Evolutionary conservation across 1,284 basidiomycete species (phyloP), one percentile per base, ranked within the genome.

Genomic region (Gymnopus androsaceus): DNA sequence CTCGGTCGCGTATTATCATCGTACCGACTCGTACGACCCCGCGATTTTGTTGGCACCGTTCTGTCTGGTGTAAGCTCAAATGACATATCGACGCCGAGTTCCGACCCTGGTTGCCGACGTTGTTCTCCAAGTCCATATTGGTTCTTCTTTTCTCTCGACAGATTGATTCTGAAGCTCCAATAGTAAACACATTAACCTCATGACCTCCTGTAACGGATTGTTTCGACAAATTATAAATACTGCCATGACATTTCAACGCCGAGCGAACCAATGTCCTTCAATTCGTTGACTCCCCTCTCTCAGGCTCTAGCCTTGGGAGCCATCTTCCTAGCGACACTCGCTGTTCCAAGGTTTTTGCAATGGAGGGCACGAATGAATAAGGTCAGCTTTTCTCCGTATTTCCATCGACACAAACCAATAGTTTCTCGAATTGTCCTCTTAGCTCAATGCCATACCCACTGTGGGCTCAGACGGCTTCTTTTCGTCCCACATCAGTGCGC

Each of bases 371-470:
- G 51, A 34, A 53, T 45, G 31, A 30, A 17, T 4, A 53, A 53
- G 41, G 51, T 53, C 19, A 37, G 51, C n/a, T 4, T n/a, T n/a
- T n/a, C 4, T n/a, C 28, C 8, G 14, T 17, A 4, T 23, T 15
- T n/a, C n/a, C n/a, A n/a, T n/a, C n/a, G n/a, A 38, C n/a, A 27
- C 7, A 23, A 31, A 4, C 23, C 21, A 17, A 33, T 25, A 34
- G 15, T 5, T 38, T 28, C 41, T 30, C n/a, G 25, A 17, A n/a
- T n/a, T n/a, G n/a, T n/a, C n/a, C n/a, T n/a, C n/a, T n/a, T 23
- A 56, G 54, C 47, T 56, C 12, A 49, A 51, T 37, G 47, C 47
- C 12, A 58, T 58, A n/a, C 57, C 57, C 2, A 58, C 57, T 8
- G 36, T 54, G 4, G 57, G 57, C 15, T 34, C 36, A 14, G 19